These are phyloP conservation scores for Taiozyma sp. DNA, from an alignment of 1,139 yeast genomes.

Conservation along the genomic window DNA sequence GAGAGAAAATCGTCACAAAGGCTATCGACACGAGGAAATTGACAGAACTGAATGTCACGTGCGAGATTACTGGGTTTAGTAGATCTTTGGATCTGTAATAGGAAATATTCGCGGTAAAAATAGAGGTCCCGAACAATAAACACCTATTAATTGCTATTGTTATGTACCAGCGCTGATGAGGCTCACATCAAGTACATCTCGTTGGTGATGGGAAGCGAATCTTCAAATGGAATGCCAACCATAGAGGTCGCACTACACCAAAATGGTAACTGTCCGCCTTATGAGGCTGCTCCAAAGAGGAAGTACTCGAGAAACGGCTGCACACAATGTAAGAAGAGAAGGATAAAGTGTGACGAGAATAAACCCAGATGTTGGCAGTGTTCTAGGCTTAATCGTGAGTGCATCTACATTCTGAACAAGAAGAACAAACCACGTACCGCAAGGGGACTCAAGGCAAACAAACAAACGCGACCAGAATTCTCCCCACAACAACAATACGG, in stretches of 20 bases:
- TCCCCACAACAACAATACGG: neutral
- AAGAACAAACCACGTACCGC: slow-evolving; percentile 20
- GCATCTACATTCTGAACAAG: slow-evolving; percentile 32
- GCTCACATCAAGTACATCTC: no score
- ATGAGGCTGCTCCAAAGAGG: slow-evolving; percentile 8
- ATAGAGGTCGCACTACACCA: neutral
- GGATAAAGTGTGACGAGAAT: slow-evolving; percentile 60
- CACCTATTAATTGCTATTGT: neutral
- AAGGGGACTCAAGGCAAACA: neutral
- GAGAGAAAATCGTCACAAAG: neutral
- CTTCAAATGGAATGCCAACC: neutral
- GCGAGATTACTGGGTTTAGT: no score
- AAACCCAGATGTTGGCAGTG: slow-evolving; percentile 60
- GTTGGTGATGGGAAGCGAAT: neutral
- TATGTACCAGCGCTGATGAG: no score
- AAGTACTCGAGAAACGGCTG: slow-evolving; percentile 44
- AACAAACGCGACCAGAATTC: neutral
- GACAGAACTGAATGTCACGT: neutral
- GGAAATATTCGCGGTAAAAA: no score
- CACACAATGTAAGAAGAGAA: slow-evolving; percentile 54
- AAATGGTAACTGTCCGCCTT: neutral
- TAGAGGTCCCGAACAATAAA: no score
- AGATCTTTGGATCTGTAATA: no score
- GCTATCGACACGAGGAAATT: neutral
- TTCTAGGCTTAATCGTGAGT: slow-evolving; percentile 39